Base-by-base conservation (phyloP, 2,329 filamentous ascomycete genomes). In the Diaporthe aspalathi region DNA sequence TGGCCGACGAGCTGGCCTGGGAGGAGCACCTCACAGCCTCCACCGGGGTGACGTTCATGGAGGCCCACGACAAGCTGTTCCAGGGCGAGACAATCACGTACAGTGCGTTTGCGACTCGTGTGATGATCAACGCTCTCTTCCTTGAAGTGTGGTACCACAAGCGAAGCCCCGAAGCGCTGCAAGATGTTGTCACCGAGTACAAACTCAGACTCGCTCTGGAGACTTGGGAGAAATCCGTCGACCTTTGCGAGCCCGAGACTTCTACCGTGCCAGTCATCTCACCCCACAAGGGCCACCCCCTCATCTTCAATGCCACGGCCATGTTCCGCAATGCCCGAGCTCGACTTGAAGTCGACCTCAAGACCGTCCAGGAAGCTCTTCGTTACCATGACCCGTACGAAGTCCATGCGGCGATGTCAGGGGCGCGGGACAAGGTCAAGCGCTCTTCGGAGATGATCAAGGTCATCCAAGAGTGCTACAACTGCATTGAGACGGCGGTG, bases 81-180 rank as follows among this genome's bases (percentile, higher is more conserved):
- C 94, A 97, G 81, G 96, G 95, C 74, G 94, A 98, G 79, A 89
- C 90, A 71, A 89, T 95, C 66, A 92, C 92, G 76, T 99, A 98
- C 86, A 98, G 95, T 79, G 95, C 95, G 1, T 99, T 98, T 80
- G 95, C 95, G 6, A 97, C 96, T 14, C 94, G 96, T 74, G 94
- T 98, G 74, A 97, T 99, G 94, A 98, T 98, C 87, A 99, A 98
- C 79, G 95, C 96, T 14, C 87, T 99, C 74, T 99, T 98, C 87
- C 88, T 99, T 62, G 96, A 98, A 82, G 95, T 98, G 3, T 99
- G 96, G 96, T 97, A 97, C 80, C 94, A 98, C 85, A 98, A 98
- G 89, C 93, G 96, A 79, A 98, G 94, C 81, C 95, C 95, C n/a
- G 95, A 98, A 81, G 95, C 95, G 65, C 87, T 98, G 50, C 96